Percentiles rank a stretch among this genome's conserved stretches.
Evolutionary conservation across 2,329 filamentous ascomycete genomes (phyloP).

Genomic region (Alternaria burnsii): DNA sequence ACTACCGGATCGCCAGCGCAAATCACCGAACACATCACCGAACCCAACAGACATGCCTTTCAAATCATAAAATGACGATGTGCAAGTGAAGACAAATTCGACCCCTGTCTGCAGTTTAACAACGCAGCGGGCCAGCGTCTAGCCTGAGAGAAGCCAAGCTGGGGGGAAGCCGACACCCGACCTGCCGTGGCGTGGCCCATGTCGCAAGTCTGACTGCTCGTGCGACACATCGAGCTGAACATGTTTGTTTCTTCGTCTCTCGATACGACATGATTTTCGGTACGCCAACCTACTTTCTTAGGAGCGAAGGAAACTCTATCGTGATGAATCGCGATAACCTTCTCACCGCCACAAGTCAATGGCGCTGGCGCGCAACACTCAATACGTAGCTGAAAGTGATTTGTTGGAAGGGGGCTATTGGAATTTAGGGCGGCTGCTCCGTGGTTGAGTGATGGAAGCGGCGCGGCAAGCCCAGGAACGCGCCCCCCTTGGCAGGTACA

Average conservation of each 20-base stretch:
- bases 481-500: conserved; percentile 10
- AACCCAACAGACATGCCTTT: background rate
- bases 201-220: background rate
- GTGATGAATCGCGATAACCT: background rate
- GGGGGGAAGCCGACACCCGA: conserved; percentile 1
- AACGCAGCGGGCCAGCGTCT: background rate
- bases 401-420: background rate
- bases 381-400: background rate
- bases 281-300: background rate
- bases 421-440: background rate
- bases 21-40: conserved; percentile 1
- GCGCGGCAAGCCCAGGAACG: conserved; percentile 11
- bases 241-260: conserved; percentile 3
- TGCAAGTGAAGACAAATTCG: background rate
- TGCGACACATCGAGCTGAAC: conserved; percentile 1
- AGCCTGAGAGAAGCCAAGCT: background rate
- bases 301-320: conserved; percentile 1
- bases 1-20: background rate
- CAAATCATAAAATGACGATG: conserved; percentile 1
- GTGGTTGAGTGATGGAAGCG: conserved; percentile 5
- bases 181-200: background rate
- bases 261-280: background rate
- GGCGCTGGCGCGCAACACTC: background rate
- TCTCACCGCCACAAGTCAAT: background rate
- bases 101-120: background rate